Evolutionary conservation across 2,329 filamentous ascomycete genomes (phyloP).

Genomic region (Fusarium tuaranense): DNA sequence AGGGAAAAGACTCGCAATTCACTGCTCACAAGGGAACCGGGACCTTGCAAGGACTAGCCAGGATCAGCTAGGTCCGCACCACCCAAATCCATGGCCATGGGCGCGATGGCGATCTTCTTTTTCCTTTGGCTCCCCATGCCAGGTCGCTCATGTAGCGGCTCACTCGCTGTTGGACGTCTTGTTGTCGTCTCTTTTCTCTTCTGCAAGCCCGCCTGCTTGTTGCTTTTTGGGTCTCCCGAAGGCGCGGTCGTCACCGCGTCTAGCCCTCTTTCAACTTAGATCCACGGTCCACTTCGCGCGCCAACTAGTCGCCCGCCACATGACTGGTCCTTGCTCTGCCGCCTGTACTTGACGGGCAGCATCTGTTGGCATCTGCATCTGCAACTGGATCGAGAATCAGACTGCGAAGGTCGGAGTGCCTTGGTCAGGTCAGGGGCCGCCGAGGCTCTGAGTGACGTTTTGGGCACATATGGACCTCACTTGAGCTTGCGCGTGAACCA

Average conservation of each 20-base stretch:
- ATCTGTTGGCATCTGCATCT: slow-evolving; percentile 35
- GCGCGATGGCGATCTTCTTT: slow-evolving; percentile 43
- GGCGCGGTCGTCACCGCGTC: slow-evolving; percentile 32
- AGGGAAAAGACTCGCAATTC: slow-evolving; percentile 19
- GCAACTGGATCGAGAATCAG: slow-evolving; percentile 21
- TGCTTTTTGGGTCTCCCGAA: slow-evolving; percentile 43
- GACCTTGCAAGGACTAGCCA: slow-evolving; percentile 37
- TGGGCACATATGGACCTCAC: slow-evolving; percentile 34
- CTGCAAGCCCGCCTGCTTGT: slow-evolving; percentile 29
- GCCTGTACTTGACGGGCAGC: slow-evolving; percentile 26
- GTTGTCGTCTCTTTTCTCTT: slow-evolving; percentile 45
- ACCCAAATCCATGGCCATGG: slow-evolving; percentile 46
- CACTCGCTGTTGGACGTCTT: slow-evolving; percentile 2
- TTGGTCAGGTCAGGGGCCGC: slow-evolving; percentile 10
- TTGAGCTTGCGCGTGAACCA: slow-evolving; percentile 35
- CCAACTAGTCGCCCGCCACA: slow-evolving; percentile 33
- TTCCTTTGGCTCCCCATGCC: slow-evolving; percentile 31
- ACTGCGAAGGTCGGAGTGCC: slow-evolving; percentile 22
- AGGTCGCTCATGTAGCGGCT: slow-evolving; percentile 20
- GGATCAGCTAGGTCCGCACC: slow-evolving; percentile 40
- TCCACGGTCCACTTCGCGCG: slow-evolving; percentile 35
- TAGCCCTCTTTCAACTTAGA: slow-evolving; percentile 38
- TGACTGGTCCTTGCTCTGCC: slow-evolving; percentile 34
- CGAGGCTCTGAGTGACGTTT: slow-evolving; percentile 24
- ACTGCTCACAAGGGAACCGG: slow-evolving; percentile 21